Evolutionary conservation across 177 flowering plant genomes (phyloP).

Genomic region (Vitis hybrid): DNA sequence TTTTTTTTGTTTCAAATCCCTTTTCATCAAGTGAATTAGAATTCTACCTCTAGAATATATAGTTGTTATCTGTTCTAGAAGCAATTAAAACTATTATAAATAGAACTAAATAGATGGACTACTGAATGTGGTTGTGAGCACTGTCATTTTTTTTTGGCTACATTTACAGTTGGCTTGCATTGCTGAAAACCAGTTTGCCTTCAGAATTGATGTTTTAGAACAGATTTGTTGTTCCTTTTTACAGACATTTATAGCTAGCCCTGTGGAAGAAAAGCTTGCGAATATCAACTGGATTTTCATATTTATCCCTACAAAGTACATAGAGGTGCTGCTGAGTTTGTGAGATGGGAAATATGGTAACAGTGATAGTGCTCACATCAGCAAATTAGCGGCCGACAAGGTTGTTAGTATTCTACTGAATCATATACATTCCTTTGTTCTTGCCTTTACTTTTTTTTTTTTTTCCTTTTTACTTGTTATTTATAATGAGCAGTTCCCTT

Average conservation of each 20-base stretch:
- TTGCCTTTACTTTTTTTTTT: background rate
- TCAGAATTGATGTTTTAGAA: background rate
- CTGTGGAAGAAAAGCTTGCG: background rate
- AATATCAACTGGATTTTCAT: background rate
- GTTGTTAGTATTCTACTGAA: background rate
- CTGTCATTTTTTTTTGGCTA: background rate
- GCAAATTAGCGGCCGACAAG: background rate
- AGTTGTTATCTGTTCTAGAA: no score
- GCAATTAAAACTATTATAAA: no score
- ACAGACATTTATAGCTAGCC: constrained; percentile 32
- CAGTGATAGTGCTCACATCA: background rate
- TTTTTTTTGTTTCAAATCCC: no score
- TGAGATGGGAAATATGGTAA: background rate
- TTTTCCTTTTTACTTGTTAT: background rate
- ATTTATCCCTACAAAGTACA: constrained; percentile 8
- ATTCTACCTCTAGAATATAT: no score
- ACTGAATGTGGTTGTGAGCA: background rate
- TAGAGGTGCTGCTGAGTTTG: constrained; percentile 12
- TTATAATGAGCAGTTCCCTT: background rate
- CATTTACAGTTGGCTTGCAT: background rate
- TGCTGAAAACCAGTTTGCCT: background rate
- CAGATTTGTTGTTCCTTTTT: constrained; percentile 4
- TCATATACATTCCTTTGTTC: background rate
- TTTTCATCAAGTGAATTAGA: no score
- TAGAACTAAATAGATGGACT: background rate